Conservation (phyloP, 257 asterid genomes). For the Primulina tabacum region DNA sequence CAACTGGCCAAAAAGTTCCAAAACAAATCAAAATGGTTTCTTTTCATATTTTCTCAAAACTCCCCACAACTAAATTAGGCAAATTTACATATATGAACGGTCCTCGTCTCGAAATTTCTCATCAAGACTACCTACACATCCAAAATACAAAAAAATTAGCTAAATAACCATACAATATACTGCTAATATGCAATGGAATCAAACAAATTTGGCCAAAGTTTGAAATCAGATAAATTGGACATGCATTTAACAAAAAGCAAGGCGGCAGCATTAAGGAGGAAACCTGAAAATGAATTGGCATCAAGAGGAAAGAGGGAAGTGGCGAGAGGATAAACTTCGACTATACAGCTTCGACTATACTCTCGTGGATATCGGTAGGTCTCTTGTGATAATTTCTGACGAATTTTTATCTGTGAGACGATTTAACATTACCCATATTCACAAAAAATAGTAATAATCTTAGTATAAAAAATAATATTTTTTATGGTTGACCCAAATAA, state of each 20-base stretch:
- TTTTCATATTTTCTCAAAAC: conserved; percentile 1
- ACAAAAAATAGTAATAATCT: too few relatives aligned
- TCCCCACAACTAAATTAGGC: not conserved
- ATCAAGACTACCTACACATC: conserved; percentile 50
- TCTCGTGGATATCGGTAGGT: too few relatives aligned
- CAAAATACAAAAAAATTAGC: not conserved
- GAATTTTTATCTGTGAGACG: too few relatives aligned
- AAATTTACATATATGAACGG: conserved; percentile 2
- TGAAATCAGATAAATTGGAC: not conserved
- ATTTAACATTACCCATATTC: too few relatives aligned
- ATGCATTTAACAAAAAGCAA: not conserved
- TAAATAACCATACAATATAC: not conserved
- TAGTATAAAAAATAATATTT: too few relatives aligned
- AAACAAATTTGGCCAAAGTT: not conserved
- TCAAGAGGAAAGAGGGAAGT: conserved; percentile 54
- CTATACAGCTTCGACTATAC: too few relatives aligned
- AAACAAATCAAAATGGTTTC: conserved; percentile 1
- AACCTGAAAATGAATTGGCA: conserved; percentile 52
- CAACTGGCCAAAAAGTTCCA: conserved; percentile 17
- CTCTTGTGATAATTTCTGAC: too few relatives aligned
- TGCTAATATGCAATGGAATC: not conserved
- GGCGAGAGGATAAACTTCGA: conserved; percentile 78
- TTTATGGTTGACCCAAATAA: too few relatives aligned
- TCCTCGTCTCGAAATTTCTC: conserved; percentile 62
- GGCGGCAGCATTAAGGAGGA: not conserved